Base-by-base conservation (phyloP, 106 monocot species). In the Posidonia australis region DNA sequence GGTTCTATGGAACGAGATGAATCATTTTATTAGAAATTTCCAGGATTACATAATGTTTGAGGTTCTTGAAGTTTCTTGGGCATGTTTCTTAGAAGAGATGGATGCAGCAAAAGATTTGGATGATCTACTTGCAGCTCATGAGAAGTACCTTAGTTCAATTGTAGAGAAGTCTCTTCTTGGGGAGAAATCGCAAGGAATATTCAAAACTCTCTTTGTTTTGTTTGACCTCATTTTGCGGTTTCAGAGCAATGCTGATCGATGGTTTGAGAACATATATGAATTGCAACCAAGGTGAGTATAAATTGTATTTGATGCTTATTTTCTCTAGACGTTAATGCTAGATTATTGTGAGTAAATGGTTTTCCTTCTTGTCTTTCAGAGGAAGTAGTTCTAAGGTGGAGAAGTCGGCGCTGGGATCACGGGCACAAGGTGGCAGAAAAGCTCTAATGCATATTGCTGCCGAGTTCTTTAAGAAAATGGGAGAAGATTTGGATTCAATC, bases 11-110 rank as follows among this genome's bases (percentile, higher is more conserved):
- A 87, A 88, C 69, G 91, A 98, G 71, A 98, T 98, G 98, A 98
- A 91, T 55, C 98, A 98, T 74, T 98, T 98, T 52, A 75, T 98
- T 13, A 87, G 82, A 57, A 91, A 98, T 55, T 87, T 98, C 49
- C 91, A 98, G 54, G 80, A 83, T 56, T 98, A 98, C 64, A 85
- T 98, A 29, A 98, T 98, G 98, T 91, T 98, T 81, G 91, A 98
- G 71, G 98, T 98, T 47, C 85, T 91, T 62, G 98, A 98, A 55
- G 81, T 87, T 23, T 91, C 98, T 19, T 98, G 98, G 98, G 87
- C 84, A 36, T 72, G 63, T 22, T 98, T 98, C 57, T 81, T 75
- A 2, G 84, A 98, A 31, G 98, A 87, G 74, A 98, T 98, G 98
- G 83, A 98, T 74, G 58, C 78, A 16, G 80, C 91, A 32, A 98